Evolutionary conservation across 108 stramenopile genomes (phyloP), one percentile per base, ranked within the genome.

Genomic region (Tribonema minus): DNA sequence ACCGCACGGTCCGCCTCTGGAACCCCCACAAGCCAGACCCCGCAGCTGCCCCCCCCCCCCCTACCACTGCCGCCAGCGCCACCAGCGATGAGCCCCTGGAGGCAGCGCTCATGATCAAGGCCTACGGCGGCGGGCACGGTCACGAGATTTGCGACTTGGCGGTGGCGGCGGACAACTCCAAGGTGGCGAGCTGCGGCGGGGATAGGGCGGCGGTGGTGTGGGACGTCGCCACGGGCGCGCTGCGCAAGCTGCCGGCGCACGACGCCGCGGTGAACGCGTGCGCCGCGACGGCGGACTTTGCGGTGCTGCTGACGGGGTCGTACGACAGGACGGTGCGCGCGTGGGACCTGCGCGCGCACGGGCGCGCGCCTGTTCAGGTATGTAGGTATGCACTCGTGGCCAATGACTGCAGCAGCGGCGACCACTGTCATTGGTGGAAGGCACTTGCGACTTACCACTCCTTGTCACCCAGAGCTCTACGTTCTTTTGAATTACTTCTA

Each of bases 291-390:
- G 67, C 27, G 1, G 82, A 86, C 1, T 80, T 37, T 23, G 70
- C 72, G 34, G 74, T 86, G 36, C 67, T 86, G 12, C 76, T 84
- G 31, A 84, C 80, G 37, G 85, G 46, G n/a, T 85, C 84, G 30
- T 80, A 86, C 64, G 85, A 86, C 37, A 73, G 71, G 77, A 61
- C 71, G 30, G 80, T 81, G 32, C 70, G 70, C n/a, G 72, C 71
- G 12, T 84, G 81, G 81, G 83, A 84, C 81, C 75, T 84, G 68
- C 81, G 83, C 33, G 68, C 81, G 2, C 65, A 82, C n/a, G 77
- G 77, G 29, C 73, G 83, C n/a, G 76, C 73, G n/a, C 85, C 85
- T 25, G 70, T 86, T n/a, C n/a, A n/a, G n/a, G n/a, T n/a, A n/a
- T n/a, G n/a, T n/a, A n/a, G n/a, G n/a, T n/a, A n/a, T n/a, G n/a